These are phyloP conservation scores for Irpex rosettiformis DNA, from an alignment of 1,284 basidiomycete genomes.

Conservation along the genomic window DNA sequence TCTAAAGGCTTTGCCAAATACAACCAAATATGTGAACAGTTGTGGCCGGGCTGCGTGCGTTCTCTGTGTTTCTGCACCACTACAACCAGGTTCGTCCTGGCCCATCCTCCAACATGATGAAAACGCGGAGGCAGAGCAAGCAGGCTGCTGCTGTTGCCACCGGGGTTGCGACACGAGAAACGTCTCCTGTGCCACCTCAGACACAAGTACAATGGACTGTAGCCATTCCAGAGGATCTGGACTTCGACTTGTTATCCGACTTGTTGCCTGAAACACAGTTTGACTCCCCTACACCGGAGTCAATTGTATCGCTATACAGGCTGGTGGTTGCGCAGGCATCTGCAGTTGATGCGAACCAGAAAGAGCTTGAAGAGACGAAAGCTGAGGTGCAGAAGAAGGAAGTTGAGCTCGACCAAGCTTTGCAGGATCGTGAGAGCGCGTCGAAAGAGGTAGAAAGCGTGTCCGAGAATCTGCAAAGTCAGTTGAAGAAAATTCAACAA, in stretches of 20 bases:
- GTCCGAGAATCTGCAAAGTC: slow-evolving; percentile 46
- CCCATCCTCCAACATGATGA: slow-evolving; percentile 24
- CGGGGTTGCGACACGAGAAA: slow-evolving; percentile 21
- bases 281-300: slow-evolving; percentile 51
- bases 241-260: slow-evolving; percentile 51
- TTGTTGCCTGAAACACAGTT: slow-evolving; percentile 55
- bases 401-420: slow-evolving; percentile 73
- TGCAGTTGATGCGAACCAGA: slow-evolving; percentile 49
- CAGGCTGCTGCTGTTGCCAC: slow-evolving; percentile 32
- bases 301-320: slow-evolving; percentile 58
- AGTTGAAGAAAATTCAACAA: slow-evolving; percentile 49
- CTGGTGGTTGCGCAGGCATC: slow-evolving; percentile 53
- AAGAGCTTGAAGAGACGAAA: slow-evolving; percentile 61
- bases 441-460: slow-evolving; percentile 51
- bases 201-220: slow-evolving; percentile 27
- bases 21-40: slow-evolving; percentile 18
- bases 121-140: slow-evolving; percentile 45
- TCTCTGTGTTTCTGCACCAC: background rate
- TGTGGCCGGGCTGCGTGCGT: background rate
- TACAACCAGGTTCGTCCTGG: slow-evolving; percentile 11
- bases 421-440: slow-evolving; percentile 66
- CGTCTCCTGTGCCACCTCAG: slow-evolving; percentile 19
- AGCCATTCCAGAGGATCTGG: slow-evolving; percentile 53
- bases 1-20: slow-evolving; percentile 26
- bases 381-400: slow-evolving; percentile 67